Evolutionary conservation across 1,284 basidiomycete species (phyloP), one percentile per base, ranked within the genome.

Genomic region (Filobasidium uniguttulatum): DNA sequence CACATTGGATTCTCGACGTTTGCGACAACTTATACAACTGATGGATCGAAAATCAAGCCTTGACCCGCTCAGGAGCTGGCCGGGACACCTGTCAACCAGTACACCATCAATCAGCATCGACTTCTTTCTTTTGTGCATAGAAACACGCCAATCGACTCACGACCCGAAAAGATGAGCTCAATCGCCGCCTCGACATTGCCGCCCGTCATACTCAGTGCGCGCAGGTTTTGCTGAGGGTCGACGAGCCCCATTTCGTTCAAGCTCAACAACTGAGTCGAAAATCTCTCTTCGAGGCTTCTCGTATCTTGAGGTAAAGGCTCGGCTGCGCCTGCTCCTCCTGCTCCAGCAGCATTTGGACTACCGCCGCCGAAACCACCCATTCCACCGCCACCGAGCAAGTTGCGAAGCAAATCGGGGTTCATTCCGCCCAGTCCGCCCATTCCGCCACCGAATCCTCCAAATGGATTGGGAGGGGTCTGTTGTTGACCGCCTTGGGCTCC

Each of bases 121-220:
- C 15, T 28, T 3, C 10, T 23, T 26, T 12, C 37, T 5, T 3
- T 19, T 5, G 17, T 12, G 22, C 10, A 19, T 43, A 3, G 26
- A 12, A 9, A 22, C 12, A 19, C 26, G 10, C 19, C 10, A 41
- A 9, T 25, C 55, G 83, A 37, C 23, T 83, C 83, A 10, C 83
- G 82, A 1, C 85, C 85, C 40, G 74, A 70, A 53, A 93, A 75
- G 57, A 93, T 88, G 62, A 91, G 87, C 70, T 91, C 88, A 59
- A 93, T 85, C 33, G 88, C 87, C 23, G 81, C 77, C 64, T 90
- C 79, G 26, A 93, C 85, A 61, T 90, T 89, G 5, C 88, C 88
- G 19, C 79, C 87, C 0, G 86, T 90, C 41, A 84, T 84, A 25
- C 86, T 74, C 48, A 93, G 71, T 8, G 88, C 87, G 17, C 86